These are phyloP conservation scores for Ophiostoma populinum DNA, from an alignment of 2,329 filamentous ascomycete genomes.

Conservation along the genomic window DNA sequence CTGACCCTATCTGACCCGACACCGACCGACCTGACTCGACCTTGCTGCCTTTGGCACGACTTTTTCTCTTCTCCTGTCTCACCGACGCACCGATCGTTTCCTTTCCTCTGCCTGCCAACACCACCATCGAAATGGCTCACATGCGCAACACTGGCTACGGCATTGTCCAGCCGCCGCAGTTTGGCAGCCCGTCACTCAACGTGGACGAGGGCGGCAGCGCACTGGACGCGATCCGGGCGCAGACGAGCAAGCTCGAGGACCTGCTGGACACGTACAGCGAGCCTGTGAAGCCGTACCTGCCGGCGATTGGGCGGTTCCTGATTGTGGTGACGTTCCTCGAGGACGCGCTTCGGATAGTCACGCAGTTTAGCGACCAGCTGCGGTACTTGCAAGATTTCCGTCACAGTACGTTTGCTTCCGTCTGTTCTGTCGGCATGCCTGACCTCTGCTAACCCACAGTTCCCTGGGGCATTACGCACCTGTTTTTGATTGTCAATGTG, in stretches of 20 bases:
- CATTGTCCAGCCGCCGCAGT: slow-evolving; percentile 57
- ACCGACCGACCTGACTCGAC: no score
- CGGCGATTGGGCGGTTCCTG: slow-evolving; percentile 87
- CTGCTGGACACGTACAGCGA: slow-evolving; percentile 72
- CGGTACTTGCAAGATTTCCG: slow-evolving; percentile 85
- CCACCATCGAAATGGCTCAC: slow-evolving; percentile 22
- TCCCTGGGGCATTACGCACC: slow-evolving; percentile 69
- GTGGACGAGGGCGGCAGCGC: slow-evolving; percentile 56
- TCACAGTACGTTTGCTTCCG: slow-evolving; percentile 53
- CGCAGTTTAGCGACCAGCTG: slow-evolving; percentile 93
- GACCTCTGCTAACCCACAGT: slow-evolving; percentile 34
- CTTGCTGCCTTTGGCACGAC: no score
- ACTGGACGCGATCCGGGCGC: slow-evolving; percentile 76
- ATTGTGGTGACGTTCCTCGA: slow-evolving; percentile 98
- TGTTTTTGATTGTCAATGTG: slow-evolving; percentile 85
- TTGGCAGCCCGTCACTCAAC: slow-evolving; percentile 41
- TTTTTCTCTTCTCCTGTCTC: no score
- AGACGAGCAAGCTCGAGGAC: slow-evolving; percentile 98
- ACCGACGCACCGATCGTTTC: no score
- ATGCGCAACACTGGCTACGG: slow-evolving; percentile 63
- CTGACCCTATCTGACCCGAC: no score
- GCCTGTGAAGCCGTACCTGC: slow-evolving; percentile 92
- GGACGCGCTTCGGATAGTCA: slow-evolving; percentile 88
- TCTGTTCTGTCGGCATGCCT: background rate
- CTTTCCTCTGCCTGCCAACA: background rate